Base-by-base conservation (phyloP, 805 yeast genomes). In the Schizosaccharomyces lindneri region DNA sequence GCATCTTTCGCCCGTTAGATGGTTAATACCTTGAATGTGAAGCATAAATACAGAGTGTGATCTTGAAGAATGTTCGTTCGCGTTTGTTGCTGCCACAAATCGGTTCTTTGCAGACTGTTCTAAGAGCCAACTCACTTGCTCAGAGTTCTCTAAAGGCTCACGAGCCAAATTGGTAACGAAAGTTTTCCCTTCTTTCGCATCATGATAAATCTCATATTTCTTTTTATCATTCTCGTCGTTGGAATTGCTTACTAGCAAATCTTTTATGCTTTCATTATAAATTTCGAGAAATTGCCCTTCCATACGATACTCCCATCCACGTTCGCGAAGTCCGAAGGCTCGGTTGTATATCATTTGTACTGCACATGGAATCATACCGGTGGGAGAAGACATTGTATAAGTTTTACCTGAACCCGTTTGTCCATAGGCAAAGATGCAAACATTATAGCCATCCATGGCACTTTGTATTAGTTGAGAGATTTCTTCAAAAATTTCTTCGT, bases 321-420 rank as follows among this genome's bases (percentile, higher is more conserved):
- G 73, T 36, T 73, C 74, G 62, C 75, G 71, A 48, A 83, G 67
- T 3, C 71, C 71, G 0, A 73, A 69, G 3, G 81, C 76, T 61
- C 81, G 78, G 4, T 76, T 71, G 67, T 87, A 87, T 4, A 90
- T 83, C 66, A 83, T 84, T 17, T 73, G 70, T 15, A 89, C 76
- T 0, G 96, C 84, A 19, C 79, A 74, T 0, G 95, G 87, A 43
- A 88, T 87, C 74, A 90, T 80, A 17, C 98, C 97, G 67, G 83
- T 84, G 0, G 71, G 67, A 0, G 78, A 73, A 31, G 77, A 62
- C 97, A 90, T 93, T 0, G 98, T 93, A 70, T 73, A 83, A 0
- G 97, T 90, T 69, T 90, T 90, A 2, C 98, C 98, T 0, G 97
- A 84, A 0, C 93, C 95, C 0, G 98, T 93, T 71, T 90, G 98